Evolutionary conservation across 108 stramenopile species (phyloP).

Genomic region (Cyclotella atomus): DNA sequence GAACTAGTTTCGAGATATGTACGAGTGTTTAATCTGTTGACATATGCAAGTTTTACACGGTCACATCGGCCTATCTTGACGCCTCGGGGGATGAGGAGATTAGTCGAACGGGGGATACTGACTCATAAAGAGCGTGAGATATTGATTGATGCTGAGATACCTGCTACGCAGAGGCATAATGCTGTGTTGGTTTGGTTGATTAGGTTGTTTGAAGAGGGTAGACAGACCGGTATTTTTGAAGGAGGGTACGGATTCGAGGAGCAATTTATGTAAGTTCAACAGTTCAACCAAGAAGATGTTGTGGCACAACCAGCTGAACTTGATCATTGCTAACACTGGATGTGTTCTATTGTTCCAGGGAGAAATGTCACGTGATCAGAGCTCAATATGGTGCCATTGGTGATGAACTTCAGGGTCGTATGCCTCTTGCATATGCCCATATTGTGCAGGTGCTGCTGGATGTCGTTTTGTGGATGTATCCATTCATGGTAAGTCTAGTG

Average conservation of each 20-base stretch:
- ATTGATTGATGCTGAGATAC: conserved; percentile 74
- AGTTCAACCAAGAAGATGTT: no score
- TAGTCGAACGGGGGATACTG: conserved; percentile 85
- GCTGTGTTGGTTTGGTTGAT: conserved; percentile 89
- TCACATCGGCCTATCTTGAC: conserved; percentile 90
- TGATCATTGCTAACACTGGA: no score
- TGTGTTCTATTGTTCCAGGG: no score
- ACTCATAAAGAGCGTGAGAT: conserved; percentile 76
- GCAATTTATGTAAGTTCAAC: conserved; percentile 57
- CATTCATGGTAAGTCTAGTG: conserved; percentile 52
- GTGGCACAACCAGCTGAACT: no score
- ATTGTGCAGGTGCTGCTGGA: conserved; percentile 90
- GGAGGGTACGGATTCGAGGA: conserved; percentile 85
- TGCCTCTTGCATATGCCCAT: conserved; percentile 94
- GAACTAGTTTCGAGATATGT: conserved; percentile 79
- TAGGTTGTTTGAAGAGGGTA: conserved; percentile 77
- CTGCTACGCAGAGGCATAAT: conserved; percentile 88
- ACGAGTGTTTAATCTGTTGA: conserved; percentile 87
- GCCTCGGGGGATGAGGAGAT: conserved; percentile 83
- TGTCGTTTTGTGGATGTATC: conserved; percentile 88
- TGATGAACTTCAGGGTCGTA: conserved; percentile 84
- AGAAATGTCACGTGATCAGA: conserved; percentile 87
- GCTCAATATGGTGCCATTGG: conserved; percentile 88
- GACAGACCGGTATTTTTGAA: conserved; percentile 75
- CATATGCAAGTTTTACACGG: conserved; percentile 88